Base-by-base conservation (phyloP, 2,329 filamentous ascomycete genomes). In the Emydomyces testavorans region DNA sequence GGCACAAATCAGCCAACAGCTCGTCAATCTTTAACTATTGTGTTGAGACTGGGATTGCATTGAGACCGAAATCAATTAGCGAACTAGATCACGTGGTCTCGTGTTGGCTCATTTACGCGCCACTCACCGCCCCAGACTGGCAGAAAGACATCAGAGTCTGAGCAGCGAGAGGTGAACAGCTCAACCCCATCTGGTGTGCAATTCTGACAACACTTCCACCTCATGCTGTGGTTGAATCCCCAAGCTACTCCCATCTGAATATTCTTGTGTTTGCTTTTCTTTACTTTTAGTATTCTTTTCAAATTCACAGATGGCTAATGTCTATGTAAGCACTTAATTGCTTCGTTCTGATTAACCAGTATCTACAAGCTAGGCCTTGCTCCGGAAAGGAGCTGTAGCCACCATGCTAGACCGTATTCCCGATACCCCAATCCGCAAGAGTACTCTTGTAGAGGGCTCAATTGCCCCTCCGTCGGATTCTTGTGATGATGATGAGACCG, bases 401-500 rank as follows among this genome's bases (percentile, higher is more conserved):
- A 37, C 38, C 21, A 48, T 48, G 46, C 1, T 46, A 24, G 48
- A 50, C 23, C 43, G 48, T 5, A 44, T 50, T n/a, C 63, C 61
- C 26, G 65, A 67, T 51, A 70, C 68, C 23, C 68, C 69, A 6
- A 51, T 62, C 50, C 53, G 57, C 58, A 54, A 65, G 60, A 62
- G 56, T 55, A 59, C 60, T 54, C 52, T 58, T 62, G 24, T 54
- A 57, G 44, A 56, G 56, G 49, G 59, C 58, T 45, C 56, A 58
- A 39, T 24, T 46, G 16, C 23, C 50, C 28, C 15, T 3, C 54
- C 56, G 13, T 50, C 52, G 10, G 59, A 73, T 47, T 67, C 65
- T 35, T 57, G 54, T 20, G 63, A 64, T 48, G 63, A 64, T 48
- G 58, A 71, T 56, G 69, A 76, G 51, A 75, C 72, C 8, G 59